phyloP scores from a whole-genome alignment of 169 alveolate genomes.

The Hammondia hammondi region DNA sequence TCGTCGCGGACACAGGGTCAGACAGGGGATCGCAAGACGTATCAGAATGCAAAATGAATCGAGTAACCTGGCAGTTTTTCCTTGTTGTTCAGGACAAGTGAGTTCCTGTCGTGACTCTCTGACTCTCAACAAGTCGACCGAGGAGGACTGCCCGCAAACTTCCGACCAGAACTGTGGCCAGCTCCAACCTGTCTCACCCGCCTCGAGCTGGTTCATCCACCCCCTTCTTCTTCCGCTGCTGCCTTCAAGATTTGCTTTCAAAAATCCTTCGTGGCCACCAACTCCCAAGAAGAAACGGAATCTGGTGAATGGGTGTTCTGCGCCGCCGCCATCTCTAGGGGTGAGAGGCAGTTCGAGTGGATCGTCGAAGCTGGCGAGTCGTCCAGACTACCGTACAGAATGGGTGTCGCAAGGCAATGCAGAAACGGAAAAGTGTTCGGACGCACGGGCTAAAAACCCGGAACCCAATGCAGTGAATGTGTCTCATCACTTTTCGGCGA shows the following conservation, averaged over 20 bases:
- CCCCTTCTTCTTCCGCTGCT: constrained; percentile 35
- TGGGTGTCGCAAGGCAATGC: neutral
- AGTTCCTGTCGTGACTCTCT: neutral
- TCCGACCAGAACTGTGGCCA: neutral
- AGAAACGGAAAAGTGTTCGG: neutral
- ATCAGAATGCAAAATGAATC: too few species aligned
- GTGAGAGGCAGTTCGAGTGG: neutral
- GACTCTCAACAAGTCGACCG: neutral
- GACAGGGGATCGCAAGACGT: too few species aligned
- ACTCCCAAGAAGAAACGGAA: constrained; percentile 19
- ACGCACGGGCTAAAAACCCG: neutral
- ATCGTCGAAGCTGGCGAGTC: neutral
- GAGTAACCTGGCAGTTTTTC: too few species aligned
- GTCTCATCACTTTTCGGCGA: neutral
- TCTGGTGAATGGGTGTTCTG: neutral
- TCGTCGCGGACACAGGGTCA: too few species aligned
- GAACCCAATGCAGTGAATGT: neutral
- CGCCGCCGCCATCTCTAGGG: neutral
- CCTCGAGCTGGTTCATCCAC: neutral
- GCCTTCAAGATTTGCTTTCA: constrained; percentile 4
- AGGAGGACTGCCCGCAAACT: neutral
- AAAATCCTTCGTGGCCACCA: constrained; percentile 33
- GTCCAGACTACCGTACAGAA: neutral
- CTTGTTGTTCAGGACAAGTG: too few species aligned
- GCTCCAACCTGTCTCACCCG: neutral